These are phyloP conservation scores for Gloeophyllum trabeum DNA, from an alignment of 768 basidiomycete genomes.

Conservation along the genomic window DNA sequence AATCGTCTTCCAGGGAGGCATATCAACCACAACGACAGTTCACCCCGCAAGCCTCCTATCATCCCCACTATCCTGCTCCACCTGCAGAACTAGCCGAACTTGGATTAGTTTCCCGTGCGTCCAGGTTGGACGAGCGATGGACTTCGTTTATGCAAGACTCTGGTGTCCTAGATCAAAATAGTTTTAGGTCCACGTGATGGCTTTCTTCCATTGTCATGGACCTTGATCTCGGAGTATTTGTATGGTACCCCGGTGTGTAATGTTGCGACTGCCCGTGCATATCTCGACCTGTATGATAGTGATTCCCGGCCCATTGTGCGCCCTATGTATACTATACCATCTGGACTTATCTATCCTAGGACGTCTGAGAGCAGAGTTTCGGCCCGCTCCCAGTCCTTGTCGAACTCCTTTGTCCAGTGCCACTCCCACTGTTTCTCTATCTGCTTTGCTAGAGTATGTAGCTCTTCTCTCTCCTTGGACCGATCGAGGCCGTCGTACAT, in stretches of 20 bases:
- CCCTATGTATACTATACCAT: no score
- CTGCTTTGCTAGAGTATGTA: constrained; percentile 8
- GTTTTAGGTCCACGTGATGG: no score
- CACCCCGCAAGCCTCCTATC: constrained; percentile 3
- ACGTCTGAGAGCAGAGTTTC: not conserved
- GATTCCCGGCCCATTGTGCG: no score
- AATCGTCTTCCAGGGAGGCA: not conserved
- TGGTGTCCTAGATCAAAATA: constrained; percentile 32
- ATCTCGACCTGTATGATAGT: no score
- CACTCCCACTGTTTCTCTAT: constrained; percentile 10
- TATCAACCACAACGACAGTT: no score
- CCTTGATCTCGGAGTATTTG: no score
- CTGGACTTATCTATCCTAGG: no score
- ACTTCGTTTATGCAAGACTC: constrained; percentile 52
- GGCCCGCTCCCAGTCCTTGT: not conserved
- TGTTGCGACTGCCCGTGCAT: no score
- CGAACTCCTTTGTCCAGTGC: not conserved
- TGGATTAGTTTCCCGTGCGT: constrained; percentile 46
- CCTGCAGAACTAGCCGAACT: constrained; percentile 42
- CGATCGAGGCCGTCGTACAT: constrained; percentile 13
- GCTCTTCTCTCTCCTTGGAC: constrained; percentile 8
- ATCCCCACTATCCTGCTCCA: constrained; percentile 7
- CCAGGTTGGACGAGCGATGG: constrained; percentile 47
- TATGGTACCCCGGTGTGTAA: no score
- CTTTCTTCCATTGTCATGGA: no score